Percentiles rank a stretch among this genome's conserved stretches.
Evolutionary conservation across 768 basidiomycete genomes (phyloP).

Genomic region (Mycena epipterygia): DNA sequence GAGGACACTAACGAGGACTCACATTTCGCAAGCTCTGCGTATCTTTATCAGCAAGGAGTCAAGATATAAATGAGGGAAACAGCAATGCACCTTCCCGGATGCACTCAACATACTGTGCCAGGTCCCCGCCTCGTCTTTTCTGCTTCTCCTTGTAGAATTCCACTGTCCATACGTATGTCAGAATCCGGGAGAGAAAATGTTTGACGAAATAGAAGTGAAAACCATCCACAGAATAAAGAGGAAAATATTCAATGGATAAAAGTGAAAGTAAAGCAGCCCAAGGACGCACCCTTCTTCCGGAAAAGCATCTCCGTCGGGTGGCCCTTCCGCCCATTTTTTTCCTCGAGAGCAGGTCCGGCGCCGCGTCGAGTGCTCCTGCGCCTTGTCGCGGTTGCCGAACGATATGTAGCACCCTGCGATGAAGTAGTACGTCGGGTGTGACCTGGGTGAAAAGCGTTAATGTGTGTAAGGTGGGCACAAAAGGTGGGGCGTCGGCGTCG

Average conservation of each 20-base stretch:
- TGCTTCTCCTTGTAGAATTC: slow-evolving; percentile 83
- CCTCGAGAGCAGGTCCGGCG: slow-evolving; percentile 69
- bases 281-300: slow-evolving; percentile 75
- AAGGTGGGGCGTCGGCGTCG: too few relatives aligned
- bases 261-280: too few relatives aligned
- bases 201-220: background rate
- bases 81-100: slow-evolving; percentile 70
- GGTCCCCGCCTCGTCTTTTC: too few relatives aligned
- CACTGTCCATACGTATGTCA: slow-evolving; percentile 56
- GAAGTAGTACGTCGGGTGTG: slow-evolving; percentile 84
- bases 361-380: slow-evolving; percentile 68
- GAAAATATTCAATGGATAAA: too few relatives aligned
- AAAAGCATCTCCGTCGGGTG: slow-evolving; percentile 84
- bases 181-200: background rate
- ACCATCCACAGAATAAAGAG: too few relatives aligned
- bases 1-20: slow-evolving; percentile 71
- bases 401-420: slow-evolving; percentile 81
- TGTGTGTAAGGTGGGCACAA: too few relatives aligned
- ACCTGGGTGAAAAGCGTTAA: slow-evolving; percentile 62
- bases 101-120: slow-evolving; percentile 62
- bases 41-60: background rate
- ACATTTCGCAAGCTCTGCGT: slow-evolving; percentile 79
- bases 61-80: slow-evolving; percentile 39
- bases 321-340: slow-evolving; percentile 76
- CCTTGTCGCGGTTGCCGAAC: slow-evolving; percentile 65